Base-by-base conservation (phyloP, 2,329 filamentous ascomycete genomes). In the Pyrenophora seminiperda region DNA sequence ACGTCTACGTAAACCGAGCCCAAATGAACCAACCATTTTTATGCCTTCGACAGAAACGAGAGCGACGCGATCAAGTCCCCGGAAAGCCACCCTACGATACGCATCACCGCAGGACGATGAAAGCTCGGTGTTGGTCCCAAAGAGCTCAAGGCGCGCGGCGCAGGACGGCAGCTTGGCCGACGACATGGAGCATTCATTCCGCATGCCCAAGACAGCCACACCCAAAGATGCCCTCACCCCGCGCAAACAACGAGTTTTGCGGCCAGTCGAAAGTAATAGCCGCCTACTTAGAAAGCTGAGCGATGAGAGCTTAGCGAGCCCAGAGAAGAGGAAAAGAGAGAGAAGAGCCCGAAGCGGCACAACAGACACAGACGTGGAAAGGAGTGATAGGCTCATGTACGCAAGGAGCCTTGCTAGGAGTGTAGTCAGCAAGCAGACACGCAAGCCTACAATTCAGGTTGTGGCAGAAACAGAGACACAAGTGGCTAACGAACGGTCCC, bases 1-100 rank as follows among this genome's bases (percentile, higher is more conserved):
- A 39, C 70, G 70, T 41, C 61, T 73, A 18, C 70, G 68, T 39
- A 72, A 71, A 50, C 57, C 67, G 3, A 65, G 61, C 27, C 57
- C 61, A 22, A 50, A 62, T 20, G 66, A 71, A 30, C 50, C 61
- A 7, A 58, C 54, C 37, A 51, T 62, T 24, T 44, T 63, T 24
- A 57, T 58, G 41, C 58, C 61, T 5, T 47, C 58, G 19, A 45
- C 55, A 2, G 48, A 61, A 18, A 33, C 57, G 29, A 61, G 53
- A 41, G 34, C 58, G 10, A 64, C 56, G 9, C 63, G 67, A 22
- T 52, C 59, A 5, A 69, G 65, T 30, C 67, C 69, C 4, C 62
- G 67, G 27, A 72, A 70, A 50, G 47, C 61, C 3, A 52, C 58
- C 1, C 37, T 50, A 4, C 41, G 40, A 41, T 50, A 53, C 33